Conservation (phyloP, 352 stramenopile species). For the Phytophthora brassicae region DNA sequence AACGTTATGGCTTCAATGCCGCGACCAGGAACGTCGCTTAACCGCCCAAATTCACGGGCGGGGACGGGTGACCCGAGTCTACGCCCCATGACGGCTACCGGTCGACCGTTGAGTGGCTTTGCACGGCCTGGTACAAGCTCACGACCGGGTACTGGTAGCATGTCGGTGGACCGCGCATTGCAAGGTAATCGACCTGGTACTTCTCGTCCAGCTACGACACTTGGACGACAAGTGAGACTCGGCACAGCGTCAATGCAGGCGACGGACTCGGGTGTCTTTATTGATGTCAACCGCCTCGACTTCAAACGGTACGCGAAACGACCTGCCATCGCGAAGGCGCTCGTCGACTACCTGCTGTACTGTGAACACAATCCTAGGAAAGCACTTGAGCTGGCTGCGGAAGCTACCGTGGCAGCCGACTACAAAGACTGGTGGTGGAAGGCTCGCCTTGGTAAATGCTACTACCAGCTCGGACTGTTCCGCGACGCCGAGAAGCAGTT, state of each 20-base stretch:
- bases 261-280: constrained; percentile 74
- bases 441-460: constrained; percentile 91
- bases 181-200: constrained; percentile 78
- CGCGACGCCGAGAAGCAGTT: constrained; percentile 94
- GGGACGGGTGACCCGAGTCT: constrained; percentile 63
- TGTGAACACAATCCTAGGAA: constrained; percentile 93
- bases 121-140: constrained; percentile 78
- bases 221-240: constrained; percentile 89
- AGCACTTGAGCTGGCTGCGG: constrained; percentile 89
- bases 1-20: constrained; percentile 90
- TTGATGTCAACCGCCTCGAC: constrained; percentile 90
- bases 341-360: constrained; percentile 93
- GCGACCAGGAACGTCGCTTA: constrained; percentile 87
- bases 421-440: constrained; percentile 97
- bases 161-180: constrained; percentile 77
- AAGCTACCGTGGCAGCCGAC: constrained; percentile 84
- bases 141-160: constrained; percentile 60
- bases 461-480: constrained; percentile 93
- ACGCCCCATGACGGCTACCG: constrained; percentile 84
- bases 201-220: constrained; percentile 84
- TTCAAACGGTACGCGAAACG: constrained; percentile 88
- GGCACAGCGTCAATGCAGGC: constrained; percentile 90
- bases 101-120: constrained; percentile 88
- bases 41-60: constrained; percentile 69
- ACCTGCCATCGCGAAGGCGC: constrained; percentile 83